Evolutionary conservation across 2,329 filamentous ascomycete species (phyloP), one percentile per base, ranked within the genome.

Genomic region (Sporothrix mexicana): DNA sequence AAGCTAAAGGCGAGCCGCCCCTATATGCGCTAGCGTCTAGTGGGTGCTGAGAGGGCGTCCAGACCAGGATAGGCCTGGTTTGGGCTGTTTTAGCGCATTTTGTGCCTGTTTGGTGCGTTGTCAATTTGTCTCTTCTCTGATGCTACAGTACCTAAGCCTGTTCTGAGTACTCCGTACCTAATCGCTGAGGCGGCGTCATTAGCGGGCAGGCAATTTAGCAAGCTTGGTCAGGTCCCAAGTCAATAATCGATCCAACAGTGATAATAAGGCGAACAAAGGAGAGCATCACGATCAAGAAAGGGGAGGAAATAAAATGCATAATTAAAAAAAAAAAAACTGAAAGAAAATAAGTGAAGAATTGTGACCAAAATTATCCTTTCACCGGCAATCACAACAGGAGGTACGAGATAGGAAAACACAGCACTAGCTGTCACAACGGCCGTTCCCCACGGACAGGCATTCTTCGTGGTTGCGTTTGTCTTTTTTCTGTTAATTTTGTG

Each of bases 391-490:
- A 41, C 15, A 43, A 17, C 13, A 17, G 36, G 41, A 43, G 30
- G 2, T 6, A 36, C 41, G 36, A 3, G 41, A 47, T 17, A 47
- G 17, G 20, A 45, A 17, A 47, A 9, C 23, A 66, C 1, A 20
- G 25, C 61, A 66, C 30, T n/a, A 17, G 17, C 36, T 43, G 61
- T 47, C 41, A 17, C 61, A 66, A 66, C 20, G 15, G 20, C 41
- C n/a, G 61, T 20, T 25, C 36, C 61, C 41, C 61, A 30, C 61
- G 61, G 61, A 66, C n/a, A 47, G 61, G 20, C 41, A 66, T 66
- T 36, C 30, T 36, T 36, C 30, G 30, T 36, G 30, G 5, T 36
- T 36, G 30, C 20, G 13, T 59, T 43, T 41, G 36, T 43, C 15
- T 45, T 64, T 62, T 5, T 23, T 23, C n/a, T 47, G 1, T 41